A percentile compares a stretch with the other conserved stretches of the same genome.
Evolutionary conservation across 768 basidiomycete genomes (phyloP).

Genomic region (Pleurotus cornucopiae): DNA sequence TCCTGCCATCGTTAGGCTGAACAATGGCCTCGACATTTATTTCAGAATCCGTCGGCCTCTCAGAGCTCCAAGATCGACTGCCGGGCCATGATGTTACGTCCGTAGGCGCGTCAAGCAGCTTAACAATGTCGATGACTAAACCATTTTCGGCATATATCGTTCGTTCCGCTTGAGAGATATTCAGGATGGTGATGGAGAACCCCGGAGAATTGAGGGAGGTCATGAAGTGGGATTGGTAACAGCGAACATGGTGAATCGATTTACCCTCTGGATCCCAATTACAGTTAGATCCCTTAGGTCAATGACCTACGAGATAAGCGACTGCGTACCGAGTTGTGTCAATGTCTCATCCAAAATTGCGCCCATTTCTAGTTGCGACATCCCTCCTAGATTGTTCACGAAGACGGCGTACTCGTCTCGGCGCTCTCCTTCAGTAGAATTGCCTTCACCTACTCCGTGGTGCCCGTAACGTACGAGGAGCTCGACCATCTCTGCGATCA

Average conservation of each 20-base stretch:
- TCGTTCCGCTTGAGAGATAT: constrained; percentile 31
- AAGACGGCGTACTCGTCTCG: constrained; percentile 47
- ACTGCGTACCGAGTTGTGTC: constrained; percentile 35
- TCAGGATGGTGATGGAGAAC: constrained; percentile 49
- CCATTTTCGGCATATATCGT: neutral
- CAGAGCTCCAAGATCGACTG: constrained; percentile 24
- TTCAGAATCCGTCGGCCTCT: neutral
- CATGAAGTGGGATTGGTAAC: constrained; percentile 50
- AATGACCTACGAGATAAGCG: neutral
- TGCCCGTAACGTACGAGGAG: constrained; percentile 22
- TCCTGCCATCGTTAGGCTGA: no score
- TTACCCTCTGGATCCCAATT: neutral
- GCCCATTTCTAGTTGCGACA: constrained; percentile 48
- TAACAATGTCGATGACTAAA: constrained; percentile 17
- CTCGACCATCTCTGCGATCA: constrained; percentile 28
- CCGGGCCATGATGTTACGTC: constrained; percentile 40
- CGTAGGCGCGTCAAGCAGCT: constrained; percentile 38
- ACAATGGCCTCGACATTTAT: no score
- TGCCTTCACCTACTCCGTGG: no score
- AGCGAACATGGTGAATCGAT: constrained; percentile 31
- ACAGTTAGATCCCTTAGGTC: neutral
- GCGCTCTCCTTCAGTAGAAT: constrained; percentile 16
- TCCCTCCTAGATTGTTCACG: constrained; percentile 53
- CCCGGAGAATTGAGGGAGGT: constrained; percentile 60
- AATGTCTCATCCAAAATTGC: constrained; percentile 42